Evolutionary conservation across 2,329 filamentous ascomycete genomes (phyloP), one percentile per base, ranked within the genome.

Genomic region (Aspergillus neotritici): DNA sequence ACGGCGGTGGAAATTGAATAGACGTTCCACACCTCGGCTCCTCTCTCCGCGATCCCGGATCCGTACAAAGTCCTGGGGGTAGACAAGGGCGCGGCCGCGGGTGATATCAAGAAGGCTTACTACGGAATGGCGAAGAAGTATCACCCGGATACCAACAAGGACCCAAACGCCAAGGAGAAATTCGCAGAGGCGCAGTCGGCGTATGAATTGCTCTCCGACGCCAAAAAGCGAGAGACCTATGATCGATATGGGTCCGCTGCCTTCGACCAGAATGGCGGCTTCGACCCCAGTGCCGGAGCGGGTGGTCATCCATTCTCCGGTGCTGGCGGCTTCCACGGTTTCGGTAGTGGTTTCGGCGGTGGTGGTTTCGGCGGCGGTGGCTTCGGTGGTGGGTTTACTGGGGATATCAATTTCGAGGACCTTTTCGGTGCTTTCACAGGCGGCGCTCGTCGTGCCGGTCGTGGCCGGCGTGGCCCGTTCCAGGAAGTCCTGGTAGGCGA

Each of bases 121-220:
- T 98, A 98, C 64, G 87, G 90, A 39, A 75, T 97, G 46, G 93
- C 93, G 14, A 98, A 98, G 70, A 98, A 97, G 63, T 98, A 82
- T 64, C 93, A 98, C 60, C 93, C 93, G 7, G 93, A 98, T 65
- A 97, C 93, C 30, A 98, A 97, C 75, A 97, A 97, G 67, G 93
- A 97, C 56, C 67, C 87, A 3, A 78, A 74, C n/a, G 90, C 93
- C 30, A 97, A 97, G 65, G 93, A 97, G 58, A 91, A 86, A 59
- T 98, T 98, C 60, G 79, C 84, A 51, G 91, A 96, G 56, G 87
- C 94, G 42, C 93, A 98, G 67, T 80, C 86, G 28, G 88, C 93
- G 16, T 98, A 98, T 69, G 93, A 98, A 67, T 76, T 96, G 33
- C 75, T 98, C 6, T 94, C 88, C 36, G 93, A 98, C 62, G 77